A percentile compares a stretch with the other conserved stretches of the same genome.
These are phyloP conservation scores for Eremothecium cymbalariae DNA, from an alignment of 1,139 yeast species.

Conservation along the genomic window DNA sequence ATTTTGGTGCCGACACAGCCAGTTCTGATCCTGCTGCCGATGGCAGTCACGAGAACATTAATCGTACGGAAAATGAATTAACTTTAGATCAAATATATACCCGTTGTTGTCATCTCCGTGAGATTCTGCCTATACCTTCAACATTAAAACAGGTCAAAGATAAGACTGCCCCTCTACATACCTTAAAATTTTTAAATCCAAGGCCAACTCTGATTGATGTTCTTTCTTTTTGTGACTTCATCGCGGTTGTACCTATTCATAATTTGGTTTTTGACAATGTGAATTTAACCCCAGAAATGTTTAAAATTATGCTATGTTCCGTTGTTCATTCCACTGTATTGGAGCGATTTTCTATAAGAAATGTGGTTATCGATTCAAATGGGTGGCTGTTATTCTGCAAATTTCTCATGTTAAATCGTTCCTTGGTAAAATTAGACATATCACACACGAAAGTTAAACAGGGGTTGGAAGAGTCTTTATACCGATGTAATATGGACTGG, in stretches of 20 bases:
- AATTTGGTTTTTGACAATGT: slow-evolving; percentile 80
- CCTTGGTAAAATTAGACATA: slow-evolving; percentile 64
- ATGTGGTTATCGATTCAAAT: slow-evolving; percentile 59
- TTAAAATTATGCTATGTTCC: slow-evolving; percentile 58
- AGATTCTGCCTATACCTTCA: slow-evolving; percentile 68
- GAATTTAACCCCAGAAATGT: slow-evolving; percentile 70
- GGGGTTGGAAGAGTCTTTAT: slow-evolving; percentile 43
- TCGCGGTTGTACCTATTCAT: slow-evolving; percentile 74
- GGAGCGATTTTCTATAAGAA: slow-evolving; percentile 68
- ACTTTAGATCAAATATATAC: slow-evolving; percentile 63
- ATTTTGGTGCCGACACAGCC: slow-evolving; percentile 38
- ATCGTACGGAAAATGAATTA: slow-evolving; percentile 32
- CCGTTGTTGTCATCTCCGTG: slow-evolving; percentile 67
- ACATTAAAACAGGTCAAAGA: slow-evolving; percentile 68
- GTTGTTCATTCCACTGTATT: slow-evolving; percentile 48
- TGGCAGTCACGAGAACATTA: too few relatives aligned
- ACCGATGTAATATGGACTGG: slow-evolving; percentile 75
- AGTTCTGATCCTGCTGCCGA: slow-evolving; percentile 15
- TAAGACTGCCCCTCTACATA: slow-evolving; percentile 66
- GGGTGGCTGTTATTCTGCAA: slow-evolving; percentile 77
- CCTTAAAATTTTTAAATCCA: slow-evolving; percentile 75
- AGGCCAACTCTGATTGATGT: slow-evolving; percentile 86
- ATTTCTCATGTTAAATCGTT: slow-evolving; percentile 51
- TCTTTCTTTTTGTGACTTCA: slow-evolving; percentile 78
- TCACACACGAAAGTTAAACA: slow-evolving; percentile 61